Evolutionary conservation across 768 basidiomycete genomes (phyloP).

Genomic region (Rhodotorula babjevae): DNA sequence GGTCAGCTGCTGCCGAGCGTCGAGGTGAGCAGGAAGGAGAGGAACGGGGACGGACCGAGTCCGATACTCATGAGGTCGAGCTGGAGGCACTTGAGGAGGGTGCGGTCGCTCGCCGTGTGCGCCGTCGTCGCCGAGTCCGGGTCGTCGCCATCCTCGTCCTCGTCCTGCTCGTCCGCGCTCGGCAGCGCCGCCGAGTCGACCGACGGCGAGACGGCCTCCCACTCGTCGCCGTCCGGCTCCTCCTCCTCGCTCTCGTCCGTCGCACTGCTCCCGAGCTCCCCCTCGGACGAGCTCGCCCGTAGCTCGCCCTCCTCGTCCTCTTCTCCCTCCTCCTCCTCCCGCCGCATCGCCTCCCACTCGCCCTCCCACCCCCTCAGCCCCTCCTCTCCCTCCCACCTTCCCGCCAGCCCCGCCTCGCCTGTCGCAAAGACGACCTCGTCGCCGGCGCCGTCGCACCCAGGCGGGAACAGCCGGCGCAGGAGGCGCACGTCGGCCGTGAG

Average conservation of each 20-base stretch:
- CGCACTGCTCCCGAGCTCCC: not conserved
- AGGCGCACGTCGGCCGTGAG: constrained; percentile 66
- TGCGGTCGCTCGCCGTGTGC: constrained; percentile 36
- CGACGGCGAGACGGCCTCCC: not conserved
- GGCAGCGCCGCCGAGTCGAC: not conserved
- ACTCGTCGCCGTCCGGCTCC: not conserved
- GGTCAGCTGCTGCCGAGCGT: not conserved
- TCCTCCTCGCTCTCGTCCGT: not conserved
- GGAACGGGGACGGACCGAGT: constrained; percentile 43
- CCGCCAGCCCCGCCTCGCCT: not conserved
- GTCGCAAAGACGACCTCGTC: constrained; percentile 70
- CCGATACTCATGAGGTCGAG: constrained; percentile 70
- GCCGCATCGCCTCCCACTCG: not conserved
- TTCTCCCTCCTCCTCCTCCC: not conserved
- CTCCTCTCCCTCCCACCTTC: not conserved
- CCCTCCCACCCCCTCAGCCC: not conserved
- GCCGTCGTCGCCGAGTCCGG: too few relatives aligned
- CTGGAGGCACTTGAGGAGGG: constrained; percentile 61
- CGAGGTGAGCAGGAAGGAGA: not conserved
- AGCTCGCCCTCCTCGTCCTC: not conserved
- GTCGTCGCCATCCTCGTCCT: constrained; percentile 47
- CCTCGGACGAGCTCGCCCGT: not conserved
- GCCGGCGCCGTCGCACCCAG: constrained; percentile 51
- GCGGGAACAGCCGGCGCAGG: constrained; percentile 61
- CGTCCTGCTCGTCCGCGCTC: not conserved